Base-by-base conservation (phyloP, 352 stramenopile genomes). In the Phytopythium sindhum region DNA sequence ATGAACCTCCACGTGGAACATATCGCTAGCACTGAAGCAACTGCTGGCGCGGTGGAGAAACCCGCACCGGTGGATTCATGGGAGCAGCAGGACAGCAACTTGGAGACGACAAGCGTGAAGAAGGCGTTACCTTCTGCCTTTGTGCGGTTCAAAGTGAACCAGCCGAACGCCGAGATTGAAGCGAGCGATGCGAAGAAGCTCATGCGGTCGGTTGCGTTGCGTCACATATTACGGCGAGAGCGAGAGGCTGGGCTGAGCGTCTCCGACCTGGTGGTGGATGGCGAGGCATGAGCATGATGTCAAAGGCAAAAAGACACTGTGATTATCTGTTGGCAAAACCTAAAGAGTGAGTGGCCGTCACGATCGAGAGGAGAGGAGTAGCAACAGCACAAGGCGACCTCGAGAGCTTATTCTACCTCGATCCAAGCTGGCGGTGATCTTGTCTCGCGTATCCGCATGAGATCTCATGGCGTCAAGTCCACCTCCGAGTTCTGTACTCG, bases 1-100 rank as follows among this genome's bases (percentile, higher is more conserved):
- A 62, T 89, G 58, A 81, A 86, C 50, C 60, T 90, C 23, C 72
- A 86, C 54, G 67, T 74, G 2, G 72, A 85, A 45, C 29, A 12
- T 10, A 11, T 45, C 17, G 5, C 11, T 4, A 44, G 39, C 39
- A 5, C 21, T 15, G 12, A 44, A 15, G 6, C 39, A 5, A 14
- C 39, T 44, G 39, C 11, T 4, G 12, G 12, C 29, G n/a, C n/a
- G n/a, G 24, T n/a, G 11, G 19, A 35, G 7, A 39, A n/a, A 26
- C 26, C 14, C 2, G 11, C 21, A 14, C 19, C 50, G 29, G 63
- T 52, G 45, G 66, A 72, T 14, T 77, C 64, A 8, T 74, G 70
- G 70, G 70, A 77, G 70, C 14, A 60, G 55, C 44, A 51, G n/a
- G 44, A 23, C 44, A 11, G 21, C 21, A 6, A 14, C 21, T n/a